Evolutionary conservation across 1,284 basidiomycete genomes (phyloP).

Genomic region (Moesziomyces parantarcticus): DNA sequence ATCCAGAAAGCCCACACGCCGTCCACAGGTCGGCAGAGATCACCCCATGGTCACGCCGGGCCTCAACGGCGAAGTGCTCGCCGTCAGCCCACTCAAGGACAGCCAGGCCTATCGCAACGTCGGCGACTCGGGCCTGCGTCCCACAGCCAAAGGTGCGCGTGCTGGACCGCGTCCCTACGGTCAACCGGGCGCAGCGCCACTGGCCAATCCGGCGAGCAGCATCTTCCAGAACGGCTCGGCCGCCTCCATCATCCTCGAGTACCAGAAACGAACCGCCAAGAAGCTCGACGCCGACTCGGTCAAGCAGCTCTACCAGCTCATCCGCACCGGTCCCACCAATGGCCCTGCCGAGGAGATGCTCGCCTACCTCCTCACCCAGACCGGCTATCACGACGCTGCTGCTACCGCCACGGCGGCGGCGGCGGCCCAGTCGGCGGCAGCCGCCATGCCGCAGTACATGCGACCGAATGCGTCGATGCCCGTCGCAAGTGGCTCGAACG

Average conservation of each 20-base stretch:
- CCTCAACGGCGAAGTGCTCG: conserved; percentile 55
- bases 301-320: conserved; percentile 23
- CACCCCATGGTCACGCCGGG: conserved; percentile 61
- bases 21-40: conserved; percentile 55
- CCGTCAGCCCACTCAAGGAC: conserved; percentile 55
- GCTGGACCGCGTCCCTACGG: conserved; percentile 56
- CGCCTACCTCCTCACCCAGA: conserved; percentile 36
- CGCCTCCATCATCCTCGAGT: conserved; percentile 55
- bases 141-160: conserved; percentile 28
- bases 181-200: conserved; percentile 56
- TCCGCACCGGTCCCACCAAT: conserved; percentile 42
- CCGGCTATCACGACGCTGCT: conserved; percentile 46
- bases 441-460: conserved; percentile 25
- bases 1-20: conserved; percentile 53
- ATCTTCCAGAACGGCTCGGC: conserved; percentile 60
- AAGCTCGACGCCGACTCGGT: conserved; percentile 41
- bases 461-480: conserved; percentile 10
- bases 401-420: conserved; percentile 36
- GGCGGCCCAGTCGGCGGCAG: conserved; percentile 26
- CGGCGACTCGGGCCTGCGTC: conserved; percentile 26
- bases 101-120: conserved; percentile 56
- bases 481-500: conserved; percentile 2
- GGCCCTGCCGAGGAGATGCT: conserved; percentile 42
- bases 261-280: conserved; percentile 53
- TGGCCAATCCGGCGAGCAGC: conserved; percentile 60